Evolutionary conservation across 495 filamentous ascomycete species (phyloP).

Genomic region (Aspergillus affinis): DNA sequence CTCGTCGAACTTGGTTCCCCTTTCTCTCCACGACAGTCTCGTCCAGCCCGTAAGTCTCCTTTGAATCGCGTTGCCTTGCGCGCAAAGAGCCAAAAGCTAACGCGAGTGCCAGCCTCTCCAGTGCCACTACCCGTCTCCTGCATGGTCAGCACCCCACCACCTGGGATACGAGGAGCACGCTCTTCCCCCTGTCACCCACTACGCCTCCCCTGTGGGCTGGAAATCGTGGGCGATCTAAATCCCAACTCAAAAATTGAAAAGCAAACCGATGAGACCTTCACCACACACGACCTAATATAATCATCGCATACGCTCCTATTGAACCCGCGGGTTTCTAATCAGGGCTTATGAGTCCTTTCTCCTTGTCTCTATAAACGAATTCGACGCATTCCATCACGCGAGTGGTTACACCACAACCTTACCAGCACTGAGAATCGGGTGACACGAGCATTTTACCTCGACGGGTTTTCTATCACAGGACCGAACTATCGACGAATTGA

Average conservation of each 20-base stretch:
- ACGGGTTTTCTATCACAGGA: neutral
- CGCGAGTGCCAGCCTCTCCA: conserved; percentile 27
- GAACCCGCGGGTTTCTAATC: neutral
- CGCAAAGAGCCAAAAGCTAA: neutral
- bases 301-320: neutral
- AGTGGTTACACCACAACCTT: neutral
- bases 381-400: neutral
- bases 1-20: conserved; percentile 32
- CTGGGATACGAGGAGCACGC: conserved; percentile 40
- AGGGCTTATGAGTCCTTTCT: neutral
- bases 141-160: conserved; percentile 40
- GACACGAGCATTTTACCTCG: neutral
- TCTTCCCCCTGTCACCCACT: conserved; percentile 14
- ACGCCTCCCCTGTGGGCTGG: conserved; percentile 3
- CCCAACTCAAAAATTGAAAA: neutral
- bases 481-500: neutral
- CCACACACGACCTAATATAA: neutral
- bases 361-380: neutral
- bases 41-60: conserved; percentile 33
- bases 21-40: conserved; percentile 37
- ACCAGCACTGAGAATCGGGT: neutral
- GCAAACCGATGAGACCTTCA: neutral
- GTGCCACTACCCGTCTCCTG: conserved; percentile 43
- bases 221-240: conserved; percentile 15
- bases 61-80: neutral